These are phyloP conservation scores for Dictyostelium intermedium DNA, from an alignment of 78 protist species.

Conservation along the genomic window DNA sequence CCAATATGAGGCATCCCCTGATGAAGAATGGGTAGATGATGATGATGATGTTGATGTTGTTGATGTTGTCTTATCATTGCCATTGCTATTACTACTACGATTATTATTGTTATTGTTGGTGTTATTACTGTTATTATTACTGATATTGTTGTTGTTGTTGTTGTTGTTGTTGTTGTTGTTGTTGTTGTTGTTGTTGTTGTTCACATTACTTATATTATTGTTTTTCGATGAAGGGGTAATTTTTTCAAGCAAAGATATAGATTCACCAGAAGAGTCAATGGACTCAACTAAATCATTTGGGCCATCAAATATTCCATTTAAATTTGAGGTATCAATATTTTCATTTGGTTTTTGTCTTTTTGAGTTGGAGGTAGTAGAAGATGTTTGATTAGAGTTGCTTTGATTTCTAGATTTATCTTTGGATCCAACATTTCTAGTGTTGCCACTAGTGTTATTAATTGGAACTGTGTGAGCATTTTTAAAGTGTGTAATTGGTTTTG, in stretches of 20 bases:
- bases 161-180: not conserved
- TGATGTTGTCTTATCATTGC: not conserved
- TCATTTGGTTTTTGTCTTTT: not conserved
- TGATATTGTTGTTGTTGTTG: not conserved
- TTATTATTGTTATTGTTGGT: not conserved
- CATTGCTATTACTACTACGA: not conserved
- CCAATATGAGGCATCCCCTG: not conserved
- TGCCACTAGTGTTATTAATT: not conserved
- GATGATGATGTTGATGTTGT: no score
- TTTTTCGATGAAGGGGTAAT: not conserved
- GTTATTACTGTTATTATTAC: not conserved
- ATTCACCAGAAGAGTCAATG: slow-evolving; percentile 18
- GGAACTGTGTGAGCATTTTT: not conserved
- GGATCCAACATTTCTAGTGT: slow-evolving; percentile 1
- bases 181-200: not conserved
- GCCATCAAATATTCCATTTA: not conserved
- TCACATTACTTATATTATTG: not conserved
- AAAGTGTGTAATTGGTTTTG: not conserved
- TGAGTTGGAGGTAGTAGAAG: not conserved
- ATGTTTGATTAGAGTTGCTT: not conserved
- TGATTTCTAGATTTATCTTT: slow-evolving; percentile 21
- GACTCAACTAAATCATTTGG: slow-evolving; percentile 3
- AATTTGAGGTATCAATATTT: not conserved
- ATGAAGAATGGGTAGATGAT: not conserved
- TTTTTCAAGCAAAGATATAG: not conserved